These are phyloP conservation scores for Colletotrichum trifolii DNA, from an alignment of 2,329 filamentous ascomycete genomes.

Conservation along the genomic window DNA sequence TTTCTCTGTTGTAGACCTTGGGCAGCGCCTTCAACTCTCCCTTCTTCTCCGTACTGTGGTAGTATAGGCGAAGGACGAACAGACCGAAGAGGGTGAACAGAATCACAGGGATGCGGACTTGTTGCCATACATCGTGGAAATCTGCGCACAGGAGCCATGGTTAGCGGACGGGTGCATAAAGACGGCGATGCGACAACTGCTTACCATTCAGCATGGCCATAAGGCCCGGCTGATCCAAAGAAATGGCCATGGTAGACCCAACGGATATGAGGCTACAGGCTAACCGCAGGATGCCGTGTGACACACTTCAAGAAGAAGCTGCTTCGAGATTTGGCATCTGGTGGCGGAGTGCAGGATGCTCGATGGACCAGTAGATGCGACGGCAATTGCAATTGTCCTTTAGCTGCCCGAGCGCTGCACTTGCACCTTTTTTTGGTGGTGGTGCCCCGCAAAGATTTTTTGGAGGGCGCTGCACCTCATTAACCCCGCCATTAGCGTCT, in stretches of 20 bases:
- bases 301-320: conserved; percentile 20
- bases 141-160: conserved; percentile 18
- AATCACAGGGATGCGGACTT: conserved; percentile 36
- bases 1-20: conserved; percentile 24
- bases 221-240: conserved; percentile 13
- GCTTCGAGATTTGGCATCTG: conserved; percentile 7
- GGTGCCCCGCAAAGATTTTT: conserved; percentile 35
- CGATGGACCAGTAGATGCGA: conserved; percentile 23
- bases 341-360: conserved; percentile 28
- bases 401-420: conserved; percentile 15
- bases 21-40: conserved; percentile 33
- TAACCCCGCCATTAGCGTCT: conserved; percentile 36
- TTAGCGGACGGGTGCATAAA: conserved; percentile 10
- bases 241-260: conserved; percentile 18
- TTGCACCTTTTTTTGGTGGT: conserved; percentile 12
- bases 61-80: conserved; percentile 35
- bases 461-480: conserved; percentile 29
- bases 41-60: conserved; percentile 30
- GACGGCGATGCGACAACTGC: conserved; percentile 2
- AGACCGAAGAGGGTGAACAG: conserved; percentile 31
- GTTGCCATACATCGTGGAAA: conserved; percentile 35
- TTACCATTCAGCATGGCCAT: conserved; percentile 28
- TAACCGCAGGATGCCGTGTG: conserved; percentile 14
- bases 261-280: background rate
- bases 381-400: conserved; percentile 34